Base-by-base conservation (phyloP, 345 rosid genomes). In the Limnanthes douglasii region DNA sequence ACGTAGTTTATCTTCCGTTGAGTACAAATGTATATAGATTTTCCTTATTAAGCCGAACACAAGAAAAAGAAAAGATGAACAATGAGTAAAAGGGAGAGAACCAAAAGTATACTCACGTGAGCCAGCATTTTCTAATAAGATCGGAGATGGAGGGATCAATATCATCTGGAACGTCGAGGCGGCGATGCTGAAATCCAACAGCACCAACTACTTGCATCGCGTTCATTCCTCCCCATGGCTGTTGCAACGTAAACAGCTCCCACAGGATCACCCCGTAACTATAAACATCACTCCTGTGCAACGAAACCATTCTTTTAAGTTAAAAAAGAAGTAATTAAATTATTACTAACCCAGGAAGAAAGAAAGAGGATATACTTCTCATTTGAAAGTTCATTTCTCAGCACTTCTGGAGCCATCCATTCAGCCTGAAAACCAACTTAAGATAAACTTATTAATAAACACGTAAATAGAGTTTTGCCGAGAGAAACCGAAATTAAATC, bases 181-280 rank as follows among this genome's bases (percentile, higher is more conserved):
- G 69, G 3, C 97, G 80, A 51, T 88, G 97, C 53, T 88, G 97
- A 57, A 78, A 88, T 26, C 95, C 97, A 27, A 88, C 97, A 0
- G 97, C 97, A 12, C 97, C 95, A 20, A 88, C 97, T n/a, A 88
- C 97, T 60, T 88, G 95, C 95, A 88, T 88, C 7, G 97, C 83
- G 48, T 88, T 88, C 97, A 88, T 83, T 60, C 93, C 93, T 6
- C 88, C 78, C 97, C 97, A 88, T 28, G 97, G 97, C 37, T 82
- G 95, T 44, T 56, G 75, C 44, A 88, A 20, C 1, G 95, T 88
- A 38, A 46, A 67, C 11, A 88, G 70, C 66, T 88, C 97, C 97
- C 95, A 88, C n/a, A 83, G 57, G 34, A 88, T 88, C 38, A 88
- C 95, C 41, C 97, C 97, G 33, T 54, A 88, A 60, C 95, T 76